Evolutionary conservation across 176 grass and related monocot genomes (phyloP), one percentile per base, ranked within the genome.

Genomic region (Aegilops bicornis): DNA sequence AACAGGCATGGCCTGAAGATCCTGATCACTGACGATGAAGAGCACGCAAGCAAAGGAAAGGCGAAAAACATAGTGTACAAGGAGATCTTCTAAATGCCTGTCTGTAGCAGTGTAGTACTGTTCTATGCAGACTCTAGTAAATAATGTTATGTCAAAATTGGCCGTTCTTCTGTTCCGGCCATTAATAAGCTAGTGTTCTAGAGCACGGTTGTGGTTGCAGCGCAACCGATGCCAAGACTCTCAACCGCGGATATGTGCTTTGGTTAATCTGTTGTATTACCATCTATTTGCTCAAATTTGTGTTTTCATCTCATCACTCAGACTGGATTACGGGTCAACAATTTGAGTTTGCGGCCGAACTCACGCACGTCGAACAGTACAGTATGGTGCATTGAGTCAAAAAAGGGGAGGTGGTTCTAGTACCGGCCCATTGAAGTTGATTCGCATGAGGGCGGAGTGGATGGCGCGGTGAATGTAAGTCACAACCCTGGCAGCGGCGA

Each of bases 51-150:
- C 32, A 40, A 16, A 80, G 78, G 60, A 64, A 43, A 43, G 54
- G 60, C 32, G 29, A 80, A 86, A 79, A 68, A 76, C 64, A 79
- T 75, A 7, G 30, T 58, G 64, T 80, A 80, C 60, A 64, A 80
- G 36, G 78, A 63, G 78, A 80, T 80, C 35, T 64, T 79, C 60
- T 62, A 22, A 36, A 37, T 60, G 14, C 13, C 47, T 77, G 2
- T 56, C 24, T 32, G 5, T 15, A 61, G 76, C 11, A 37, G 31
- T 37, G 24, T 19, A 19, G 42, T 75, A 50, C 13, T 37, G 20
- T 52, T 52, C 48, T 52, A 52, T 52, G 5, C 6, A 52, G 48
- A 52, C 15, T 78, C 19, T n/a, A 78, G 42, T 48, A 76, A 76
- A 76, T 76, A 76, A 76, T 52, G 48, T 52, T 64, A 64, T 67